A percentile compares a stretch with the other conserved stretches of the same genome.
These are phyloP conservation scores for Mycena belliarum DNA, from an alignment of 768 basidiomycete genomes.

Conservation along the genomic window DNA sequence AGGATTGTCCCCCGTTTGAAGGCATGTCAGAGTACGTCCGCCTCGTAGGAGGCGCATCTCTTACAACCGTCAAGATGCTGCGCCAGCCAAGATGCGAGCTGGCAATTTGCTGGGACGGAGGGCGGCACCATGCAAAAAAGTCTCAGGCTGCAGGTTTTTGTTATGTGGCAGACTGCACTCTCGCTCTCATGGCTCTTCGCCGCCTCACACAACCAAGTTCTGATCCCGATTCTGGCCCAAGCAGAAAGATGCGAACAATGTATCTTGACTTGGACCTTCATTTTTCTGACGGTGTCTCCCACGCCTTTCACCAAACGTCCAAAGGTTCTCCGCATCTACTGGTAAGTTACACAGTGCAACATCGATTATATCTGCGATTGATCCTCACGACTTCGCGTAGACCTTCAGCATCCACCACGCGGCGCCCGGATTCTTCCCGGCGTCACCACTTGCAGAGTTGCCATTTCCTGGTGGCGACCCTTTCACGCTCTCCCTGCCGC, in stretches of 20 bases:
- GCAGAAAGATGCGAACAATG: slow-evolving; percentile 64
- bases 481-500: slow-evolving; percentile 79
- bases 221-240: neutral
- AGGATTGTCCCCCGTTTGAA: slow-evolving; percentile 82
- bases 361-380: neutral
- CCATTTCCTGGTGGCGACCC: slow-evolving; percentile 50
- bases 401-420: slow-evolving; percentile 87
- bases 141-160: slow-evolving; percentile 86
- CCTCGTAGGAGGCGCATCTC: slow-evolving; percentile 73
- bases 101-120: slow-evolving; percentile 91
- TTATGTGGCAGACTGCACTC: slow-evolving; percentile 88
- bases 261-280: slow-evolving; percentile 94
- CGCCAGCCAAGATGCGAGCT: slow-evolving; percentile 51
- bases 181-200: slow-evolving; percentile 71
- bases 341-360: slow-evolving; percentile 32
- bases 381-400: slow-evolving; percentile 30
- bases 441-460: slow-evolving; percentile 51
- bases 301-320: slow-evolving; percentile 59
- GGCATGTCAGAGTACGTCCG: slow-evolving; percentile 69
- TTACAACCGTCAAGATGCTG: slow-evolving; percentile 71
- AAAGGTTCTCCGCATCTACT: slow-evolving; percentile 44
- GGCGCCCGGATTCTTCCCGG: slow-evolving; percentile 83
- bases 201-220: slow-evolving; percentile 18
- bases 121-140: slow-evolving; percentile 86
- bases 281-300: slow-evolving; percentile 85